These are phyloP conservation scores for Ophiostoma pallidulum DNA, from an alignment of 2,329 filamentous ascomycete species.

Conservation along the genomic window DNA sequence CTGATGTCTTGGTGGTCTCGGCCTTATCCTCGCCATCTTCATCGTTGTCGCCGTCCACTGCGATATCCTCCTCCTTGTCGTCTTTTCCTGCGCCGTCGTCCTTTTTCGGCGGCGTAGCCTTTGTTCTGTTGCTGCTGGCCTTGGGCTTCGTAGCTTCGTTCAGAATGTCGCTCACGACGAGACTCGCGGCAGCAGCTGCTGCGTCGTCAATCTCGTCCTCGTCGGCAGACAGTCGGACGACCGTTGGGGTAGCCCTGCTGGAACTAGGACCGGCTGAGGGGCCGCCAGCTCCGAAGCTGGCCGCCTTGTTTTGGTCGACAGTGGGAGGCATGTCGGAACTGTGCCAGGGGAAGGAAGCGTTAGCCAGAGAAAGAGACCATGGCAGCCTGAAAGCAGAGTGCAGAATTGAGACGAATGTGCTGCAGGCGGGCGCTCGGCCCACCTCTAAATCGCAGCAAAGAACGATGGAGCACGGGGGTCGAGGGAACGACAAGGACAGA, in stretches of 20 bases:
- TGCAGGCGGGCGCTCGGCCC: too few relatives aligned
- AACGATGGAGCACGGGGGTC: too few relatives aligned
- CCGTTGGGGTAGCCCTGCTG: slow-evolving; percentile 5
- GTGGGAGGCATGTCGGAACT: background rate
- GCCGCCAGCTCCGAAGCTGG: too few relatives aligned
- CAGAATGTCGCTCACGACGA: slow-evolving; percentile 8
- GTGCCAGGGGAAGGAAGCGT: background rate
- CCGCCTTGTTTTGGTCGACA: background rate
- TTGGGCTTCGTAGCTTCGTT: background rate
- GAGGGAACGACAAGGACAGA: too few relatives aligned
- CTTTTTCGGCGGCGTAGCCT: background rate
- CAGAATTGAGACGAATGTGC: too few relatives aligned
- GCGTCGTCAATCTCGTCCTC: background rate
- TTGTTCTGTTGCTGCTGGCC: background rate
- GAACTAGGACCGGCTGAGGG: background rate
- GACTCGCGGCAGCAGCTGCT: slow-evolving; percentile 1
- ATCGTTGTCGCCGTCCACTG: background rate
- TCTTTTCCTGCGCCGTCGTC: background rate
- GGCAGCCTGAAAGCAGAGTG: background rate
- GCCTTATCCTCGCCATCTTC: background rate
- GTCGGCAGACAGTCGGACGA: slow-evolving; percentile 3
- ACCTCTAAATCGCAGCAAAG: too few relatives aligned
- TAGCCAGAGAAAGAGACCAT: too few relatives aligned
- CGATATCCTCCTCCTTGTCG: background rate
- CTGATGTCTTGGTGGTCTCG: background rate